Evolutionary conservation across 805 yeast genomes (phyloP).

Genomic region (Candida vartiovaarae): DNA sequence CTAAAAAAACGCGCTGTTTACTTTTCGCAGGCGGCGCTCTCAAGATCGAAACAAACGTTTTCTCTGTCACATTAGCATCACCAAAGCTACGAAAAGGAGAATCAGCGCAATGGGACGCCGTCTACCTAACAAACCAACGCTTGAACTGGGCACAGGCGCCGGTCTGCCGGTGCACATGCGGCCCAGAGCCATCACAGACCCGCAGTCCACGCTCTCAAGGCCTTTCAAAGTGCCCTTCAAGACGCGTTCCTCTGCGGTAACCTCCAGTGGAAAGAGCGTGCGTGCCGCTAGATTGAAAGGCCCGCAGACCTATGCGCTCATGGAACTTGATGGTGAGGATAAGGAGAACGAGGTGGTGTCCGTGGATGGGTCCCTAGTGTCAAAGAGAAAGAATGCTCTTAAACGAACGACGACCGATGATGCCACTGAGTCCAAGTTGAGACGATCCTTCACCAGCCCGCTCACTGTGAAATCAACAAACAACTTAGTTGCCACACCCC

Average conservation of each 20-base stretch:
- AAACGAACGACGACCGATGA: constrained; percentile 40
- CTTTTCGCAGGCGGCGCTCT: too few species aligned
- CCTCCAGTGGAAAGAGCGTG: constrained; percentile 16
- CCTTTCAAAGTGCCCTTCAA: constrained; percentile 67
- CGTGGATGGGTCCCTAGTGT: constrained; percentile 25
- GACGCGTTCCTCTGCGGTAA: constrained; percentile 19
- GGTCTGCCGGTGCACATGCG: constrained; percentile 52
- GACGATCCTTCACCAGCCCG: constrained; percentile 55
- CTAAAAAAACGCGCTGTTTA: too few species aligned
- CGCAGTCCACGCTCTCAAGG: constrained; percentile 44
- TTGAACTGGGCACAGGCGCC: constrained; percentile 61
- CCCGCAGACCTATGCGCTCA: constrained; percentile 36
- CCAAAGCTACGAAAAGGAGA: too few species aligned
- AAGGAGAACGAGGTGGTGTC: constrained; percentile 31
- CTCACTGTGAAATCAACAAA: constrained; percentile 31
- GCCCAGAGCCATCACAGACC: constrained; percentile 46
- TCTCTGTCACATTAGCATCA: too few species aligned
- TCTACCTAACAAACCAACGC: constrained; percentile 36
- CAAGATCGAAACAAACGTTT: too few species aligned
- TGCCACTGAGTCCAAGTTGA: constrained; percentile 33
- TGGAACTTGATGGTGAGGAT: constrained; percentile 21
- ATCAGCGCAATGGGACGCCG: constrained; percentile 26
- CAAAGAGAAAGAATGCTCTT: constrained; percentile 50
- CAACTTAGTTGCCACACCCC: constrained; percentile 34
- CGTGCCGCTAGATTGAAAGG: constrained; percentile 28